These are phyloP conservation scores for Epichloe sp. DNA, from an alignment of 2,329 filamentous ascomycete species.

Conservation along the genomic window DNA sequence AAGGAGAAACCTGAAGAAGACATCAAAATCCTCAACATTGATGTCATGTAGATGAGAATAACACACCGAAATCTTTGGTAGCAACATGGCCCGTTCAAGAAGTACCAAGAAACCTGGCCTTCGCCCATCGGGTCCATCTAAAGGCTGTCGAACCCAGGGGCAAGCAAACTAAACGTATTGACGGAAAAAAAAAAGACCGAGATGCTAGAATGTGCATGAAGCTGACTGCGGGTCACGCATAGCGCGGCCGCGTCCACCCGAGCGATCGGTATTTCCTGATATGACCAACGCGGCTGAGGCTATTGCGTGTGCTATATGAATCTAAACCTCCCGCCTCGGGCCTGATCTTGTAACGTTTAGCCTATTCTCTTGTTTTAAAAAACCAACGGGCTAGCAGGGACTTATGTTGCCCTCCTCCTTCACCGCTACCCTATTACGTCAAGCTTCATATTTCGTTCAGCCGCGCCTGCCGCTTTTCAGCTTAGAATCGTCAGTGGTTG, in stretches of 20 bases:
- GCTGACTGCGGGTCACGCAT: conserved; percentile 2
- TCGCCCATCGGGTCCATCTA: neutral
- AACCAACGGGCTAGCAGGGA: neutral
- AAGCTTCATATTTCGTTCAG: neutral
- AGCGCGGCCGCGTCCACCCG: neutral
- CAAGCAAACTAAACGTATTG: neutral
- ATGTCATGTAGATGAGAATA: conserved; percentile 30
- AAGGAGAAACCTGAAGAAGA: conserved; percentile 94
- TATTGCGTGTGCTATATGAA: conserved; percentile 4
- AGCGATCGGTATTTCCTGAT: conserved; percentile 2
- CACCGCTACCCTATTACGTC: neutral
- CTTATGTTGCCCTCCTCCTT: neutral
- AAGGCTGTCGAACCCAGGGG: neutral
- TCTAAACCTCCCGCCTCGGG: neutral
- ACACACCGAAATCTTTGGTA: neutral
- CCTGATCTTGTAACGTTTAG: neutral
- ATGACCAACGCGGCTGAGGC: neutral
- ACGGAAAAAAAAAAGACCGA: neutral
- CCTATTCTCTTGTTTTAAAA: neutral
- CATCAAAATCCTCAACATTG: conserved; percentile 91
- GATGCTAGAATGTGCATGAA: neutral
- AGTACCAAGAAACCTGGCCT: neutral
- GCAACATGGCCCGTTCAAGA: neutral
- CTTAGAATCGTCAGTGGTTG: neutral
- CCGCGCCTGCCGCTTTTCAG: neutral